Evolutionary conservation across 2,329 filamentous ascomycete species (phyloP).

Genomic region (Colletotrichum tropicale): DNA sequence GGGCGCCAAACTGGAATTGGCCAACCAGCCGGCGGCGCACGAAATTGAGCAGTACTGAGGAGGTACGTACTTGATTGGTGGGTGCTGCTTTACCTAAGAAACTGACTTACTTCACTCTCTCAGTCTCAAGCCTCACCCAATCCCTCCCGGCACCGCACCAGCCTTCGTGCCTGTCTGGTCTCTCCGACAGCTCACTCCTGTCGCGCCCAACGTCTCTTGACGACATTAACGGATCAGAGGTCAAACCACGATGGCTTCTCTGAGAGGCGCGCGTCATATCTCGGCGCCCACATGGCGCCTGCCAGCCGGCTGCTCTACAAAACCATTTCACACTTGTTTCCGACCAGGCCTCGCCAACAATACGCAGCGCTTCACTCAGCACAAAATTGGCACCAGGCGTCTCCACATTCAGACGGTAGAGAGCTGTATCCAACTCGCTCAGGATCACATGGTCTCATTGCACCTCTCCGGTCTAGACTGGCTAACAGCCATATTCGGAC

Average conservation of each 20-base stretch:
- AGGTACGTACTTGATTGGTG: background rate
- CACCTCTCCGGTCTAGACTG: constrained; percentile 54
- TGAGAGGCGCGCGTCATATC: background rate
- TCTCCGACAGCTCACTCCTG: background rate
- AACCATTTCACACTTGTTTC: background rate
- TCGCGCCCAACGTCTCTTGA: background rate
- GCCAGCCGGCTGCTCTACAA: background rate
- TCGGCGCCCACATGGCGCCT: background rate
- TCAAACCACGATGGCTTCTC: background rate
- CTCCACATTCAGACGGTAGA: constrained; percentile 37
- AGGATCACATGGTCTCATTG: constrained; percentile 25
- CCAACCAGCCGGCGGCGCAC: background rate
- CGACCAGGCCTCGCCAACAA: background rate
- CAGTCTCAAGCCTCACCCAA: background rate
- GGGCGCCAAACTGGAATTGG: background rate
- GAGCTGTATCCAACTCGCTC: background rate
- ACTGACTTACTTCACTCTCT: background rate
- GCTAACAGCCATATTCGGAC: constrained; percentile 34
- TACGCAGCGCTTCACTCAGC: background rate
- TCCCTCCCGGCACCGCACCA: background rate
- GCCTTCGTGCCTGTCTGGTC: background rate
- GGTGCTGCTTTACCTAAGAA: background rate
- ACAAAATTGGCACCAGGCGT: background rate
- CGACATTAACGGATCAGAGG: background rate
- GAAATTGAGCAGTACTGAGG: background rate